Percentiles rank a stretch among this genome's conserved stretches.
Conservation (phyloP, 2,329 filamentous ascomycete genomes). For the Mycosphaerella sp. region DNA sequence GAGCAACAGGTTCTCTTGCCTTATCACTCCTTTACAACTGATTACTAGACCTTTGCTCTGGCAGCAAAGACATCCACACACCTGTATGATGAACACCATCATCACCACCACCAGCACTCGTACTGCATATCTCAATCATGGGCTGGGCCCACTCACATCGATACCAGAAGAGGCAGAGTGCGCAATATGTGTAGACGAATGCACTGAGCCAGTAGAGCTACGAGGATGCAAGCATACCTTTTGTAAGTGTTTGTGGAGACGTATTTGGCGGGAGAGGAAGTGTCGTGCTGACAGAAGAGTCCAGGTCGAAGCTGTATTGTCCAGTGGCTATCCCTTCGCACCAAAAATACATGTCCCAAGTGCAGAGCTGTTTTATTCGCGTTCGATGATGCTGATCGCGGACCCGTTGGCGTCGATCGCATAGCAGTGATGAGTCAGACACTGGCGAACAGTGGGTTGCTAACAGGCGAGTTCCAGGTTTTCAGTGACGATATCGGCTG, state of each 20-base stretch:
- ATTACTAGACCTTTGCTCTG: slow-evolving; percentile 3
- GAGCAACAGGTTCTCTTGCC: no score
- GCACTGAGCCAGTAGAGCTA: slow-evolving; percentile 6
- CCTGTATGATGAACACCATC: not conserved
- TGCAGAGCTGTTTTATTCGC: slow-evolving; percentile 10
- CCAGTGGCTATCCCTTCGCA: slow-evolving; percentile 9
- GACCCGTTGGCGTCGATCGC: slow-evolving; percentile 3
- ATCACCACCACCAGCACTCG: not conserved
- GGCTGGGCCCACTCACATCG: slow-evolving; percentile 8
- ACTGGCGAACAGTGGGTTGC: slow-evolving; percentile 5
- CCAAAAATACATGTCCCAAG: slow-evolving; percentile 12
- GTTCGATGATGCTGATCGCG: slow-evolving; percentile 6
- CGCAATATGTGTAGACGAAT: slow-evolving; percentile 7
- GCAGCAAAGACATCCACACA: not conserved
- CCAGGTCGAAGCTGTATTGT: slow-evolving; percentile 9
- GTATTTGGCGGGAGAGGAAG: not conserved
- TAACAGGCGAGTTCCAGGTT: slow-evolving; percentile 6
- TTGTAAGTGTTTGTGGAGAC: not conserved
- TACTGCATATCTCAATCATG: slow-evolving; percentile 5
- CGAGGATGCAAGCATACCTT: slow-evolving; percentile 12
- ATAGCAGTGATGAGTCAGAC: slow-evolving; percentile 5
- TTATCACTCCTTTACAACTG: not conserved
- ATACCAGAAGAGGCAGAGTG: slow-evolving; percentile 3
- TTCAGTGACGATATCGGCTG: slow-evolving; percentile 11
- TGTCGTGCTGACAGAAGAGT: not conserved